Base-by-base conservation (phyloP, 768 basidiomycete species). In the Tremella yokohamensis region DNA sequence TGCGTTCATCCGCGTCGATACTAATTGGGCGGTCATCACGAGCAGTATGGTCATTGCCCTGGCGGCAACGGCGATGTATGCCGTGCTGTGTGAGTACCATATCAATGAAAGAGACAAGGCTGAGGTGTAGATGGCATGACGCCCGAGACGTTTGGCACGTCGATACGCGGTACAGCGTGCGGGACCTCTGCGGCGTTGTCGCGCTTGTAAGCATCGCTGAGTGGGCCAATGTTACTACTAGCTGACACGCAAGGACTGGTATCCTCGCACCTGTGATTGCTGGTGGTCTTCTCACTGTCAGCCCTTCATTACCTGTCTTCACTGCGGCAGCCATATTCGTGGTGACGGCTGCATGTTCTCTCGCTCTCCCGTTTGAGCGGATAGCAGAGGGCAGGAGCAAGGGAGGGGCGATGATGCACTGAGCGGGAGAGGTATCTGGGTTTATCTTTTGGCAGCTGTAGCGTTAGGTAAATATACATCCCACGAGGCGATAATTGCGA, bases 31-130 rank as follows among this genome's bases (percentile, higher is more conserved):
- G 1, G 70, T 74, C 20, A 63, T 72, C 18, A 56, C 67, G 38
- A 69, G 69, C 48, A 71, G 73, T 1, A 74, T 72, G 70, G 24
- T 73, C 4, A 70, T 76, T 39, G 63, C 67, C 11, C 55, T 58
- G n/a, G 71, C 75, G 22, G 75, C 71, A 4, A 73, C 73, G 11
- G 73, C 73, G 1, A 76, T 76, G 75, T 76, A 76, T 56, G 75
- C 75, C 20, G 72, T 76, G 3, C 55, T 76, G 8, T 76, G 75
- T 74, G 42, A 64, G 75, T 70, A 51, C 0, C 20, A 38, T n/a
- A 15, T 24, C 7, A 26, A 15, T 15, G 18, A 37, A 52, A 11
- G 22, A 12, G 24, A 1, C 49, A 42, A 9, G 15, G 24, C 45
- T 57, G 45, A 24, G 19, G 22, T 18, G 8, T 49, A 76, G 75